Percentiles rank a stretch among this genome's conserved stretches.
Evolutionary conservation across 2,329 filamentous ascomycete genomes (phyloP).

Genomic region (Talaromyces sp.): DNA sequence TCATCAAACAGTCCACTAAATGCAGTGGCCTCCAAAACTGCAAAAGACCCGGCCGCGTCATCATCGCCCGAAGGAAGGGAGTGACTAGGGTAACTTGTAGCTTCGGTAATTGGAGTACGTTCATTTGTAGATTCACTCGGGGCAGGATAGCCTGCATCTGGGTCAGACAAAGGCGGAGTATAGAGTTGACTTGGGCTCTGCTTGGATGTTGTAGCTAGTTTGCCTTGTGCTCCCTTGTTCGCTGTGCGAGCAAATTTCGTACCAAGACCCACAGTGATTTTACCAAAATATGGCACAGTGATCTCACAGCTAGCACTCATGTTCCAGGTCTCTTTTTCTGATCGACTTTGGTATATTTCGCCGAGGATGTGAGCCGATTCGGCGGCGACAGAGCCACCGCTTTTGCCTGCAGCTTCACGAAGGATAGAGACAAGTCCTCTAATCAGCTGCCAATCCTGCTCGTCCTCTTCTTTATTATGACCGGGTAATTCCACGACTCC

Average conservation of each 20-base stretch:
- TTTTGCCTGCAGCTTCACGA: constrained; percentile 33
- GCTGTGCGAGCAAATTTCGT: constrained; percentile 30
- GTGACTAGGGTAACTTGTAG: background rate
- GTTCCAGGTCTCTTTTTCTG: background rate
- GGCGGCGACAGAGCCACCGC: constrained; percentile 47
- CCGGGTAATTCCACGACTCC: constrained; percentile 28
- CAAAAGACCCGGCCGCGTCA: constrained; percentile 18
- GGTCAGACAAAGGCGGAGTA: constrained; percentile 31
- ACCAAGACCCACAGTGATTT: constrained; percentile 40
- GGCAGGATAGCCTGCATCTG: constrained; percentile 8
- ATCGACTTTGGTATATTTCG: constrained; percentile 30
- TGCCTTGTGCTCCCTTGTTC: constrained; percentile 9
- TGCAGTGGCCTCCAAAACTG: constrained; percentile 25
- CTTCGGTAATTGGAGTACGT: background rate
- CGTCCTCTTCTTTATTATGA: constrained; percentile 34
- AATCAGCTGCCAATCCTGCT: constrained; percentile 42
- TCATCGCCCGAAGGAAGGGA: constrained; percentile 11
- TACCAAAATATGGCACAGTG: constrained; percentile 52
- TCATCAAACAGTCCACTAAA: constrained; percentile 29
- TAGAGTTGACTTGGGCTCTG: constrained; percentile 22
- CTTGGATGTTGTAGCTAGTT: background rate
- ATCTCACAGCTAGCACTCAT: constrained; percentile 37
- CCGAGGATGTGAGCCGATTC: constrained; percentile 48
- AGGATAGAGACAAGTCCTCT: constrained; percentile 36
- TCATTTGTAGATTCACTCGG: constrained; percentile 1